phyloP scores from a whole-genome alignment of 805 yeast genomes.

The Kazachstania martiniae region DNA sequence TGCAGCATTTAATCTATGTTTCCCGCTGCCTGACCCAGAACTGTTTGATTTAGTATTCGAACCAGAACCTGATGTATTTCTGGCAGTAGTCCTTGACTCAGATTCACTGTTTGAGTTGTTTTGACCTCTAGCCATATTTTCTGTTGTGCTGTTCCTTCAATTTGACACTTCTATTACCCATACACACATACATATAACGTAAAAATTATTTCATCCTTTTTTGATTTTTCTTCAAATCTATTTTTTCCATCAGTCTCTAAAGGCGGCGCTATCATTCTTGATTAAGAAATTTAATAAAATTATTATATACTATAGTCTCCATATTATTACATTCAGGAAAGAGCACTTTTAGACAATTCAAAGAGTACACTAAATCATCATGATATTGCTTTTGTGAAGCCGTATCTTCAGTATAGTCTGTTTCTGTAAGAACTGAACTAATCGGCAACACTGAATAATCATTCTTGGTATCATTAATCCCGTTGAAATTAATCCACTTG shows the following conservation, averaged over 20 bases:
- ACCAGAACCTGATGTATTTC: conserved; percentile 7
- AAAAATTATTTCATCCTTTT: no score
- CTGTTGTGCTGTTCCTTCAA: background rate
- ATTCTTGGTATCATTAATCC: background rate
- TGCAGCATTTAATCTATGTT: conserved; percentile 40
- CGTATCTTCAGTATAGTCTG: conserved; percentile 33
- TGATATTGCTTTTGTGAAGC: conserved; percentile 3
- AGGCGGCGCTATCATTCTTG: no score
- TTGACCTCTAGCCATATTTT: conserved; percentile 15
- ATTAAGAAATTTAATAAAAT: conserved; percentile 6
- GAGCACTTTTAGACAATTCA: no score
- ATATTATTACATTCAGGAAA: no score
- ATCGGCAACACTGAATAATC: conserved; percentile 19
- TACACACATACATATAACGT: no score
- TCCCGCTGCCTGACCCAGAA: conserved; percentile 2
- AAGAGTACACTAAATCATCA: conserved; percentile 8
- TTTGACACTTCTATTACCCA: no score
- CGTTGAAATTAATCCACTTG: conserved; percentile 19
- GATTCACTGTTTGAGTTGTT: conserved; percentile 23
- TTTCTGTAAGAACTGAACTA: conserved; percentile 37
- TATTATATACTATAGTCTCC: conserved; percentile 10
- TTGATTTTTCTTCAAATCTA: no score
- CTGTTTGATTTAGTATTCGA: conserved; percentile 1
- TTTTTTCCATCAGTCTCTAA: background rate
- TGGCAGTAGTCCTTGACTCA: conserved; percentile 12